phyloP scores from a whole-genome alignment of 805 yeast species.

The Kluyveromyces dobzhanskii region DNA sequence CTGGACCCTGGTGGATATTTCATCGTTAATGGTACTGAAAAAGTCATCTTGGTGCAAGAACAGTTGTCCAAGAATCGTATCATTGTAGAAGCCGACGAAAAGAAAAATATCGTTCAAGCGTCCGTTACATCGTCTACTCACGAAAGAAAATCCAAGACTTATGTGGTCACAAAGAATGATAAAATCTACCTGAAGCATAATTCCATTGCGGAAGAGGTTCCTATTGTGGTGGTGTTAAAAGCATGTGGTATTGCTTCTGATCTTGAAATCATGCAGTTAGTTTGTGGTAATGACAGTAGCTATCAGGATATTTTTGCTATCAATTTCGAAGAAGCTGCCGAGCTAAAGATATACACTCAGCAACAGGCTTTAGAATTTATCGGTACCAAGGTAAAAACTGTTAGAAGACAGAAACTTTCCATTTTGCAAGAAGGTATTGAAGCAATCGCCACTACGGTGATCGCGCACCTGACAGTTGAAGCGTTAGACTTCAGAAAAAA shows the following conservation, averaged over 20 bases:
- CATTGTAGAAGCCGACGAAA: slow-evolving; percentile 94
- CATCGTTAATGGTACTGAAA: slow-evolving; percentile 95
- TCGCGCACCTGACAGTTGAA: slow-evolving; percentile 86
- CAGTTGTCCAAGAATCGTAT: slow-evolving; percentile 95
- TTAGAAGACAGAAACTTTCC: slow-evolving; percentile 80
- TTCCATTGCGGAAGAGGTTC: slow-evolving; percentile 90
- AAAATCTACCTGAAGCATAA: slow-evolving; percentile 89
- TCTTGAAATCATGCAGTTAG: slow-evolving; percentile 85
- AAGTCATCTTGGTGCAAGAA: slow-evolving; percentile 93
- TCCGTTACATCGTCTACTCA: slow-evolving; percentile 97
- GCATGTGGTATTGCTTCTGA: slow-evolving; percentile 95
- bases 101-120: slow-evolving; percentile 90
- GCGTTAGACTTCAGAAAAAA: slow-evolving; percentile 87
- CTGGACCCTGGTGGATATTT: slow-evolving; percentile 98
- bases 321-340: slow-evolving; percentile 90
- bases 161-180: slow-evolving; percentile 85
- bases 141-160: slow-evolving; percentile 95
- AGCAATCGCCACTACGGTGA: slow-evolving; percentile 90
- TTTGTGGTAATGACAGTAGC: slow-evolving; percentile 80
- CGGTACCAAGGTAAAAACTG: slow-evolving; percentile 86
- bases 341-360: slow-evolving; percentile 78
- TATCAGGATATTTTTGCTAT: slow-evolving; percentile 91
- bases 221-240: slow-evolving; percentile 84
- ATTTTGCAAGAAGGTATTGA: slow-evolving; percentile 91
- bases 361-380: slow-evolving; percentile 88